These are phyloP conservation scores for Calonectria fujianensis DNA, from an alignment of 2,329 filamentous ascomycete species.

Conservation along the genomic window DNA sequence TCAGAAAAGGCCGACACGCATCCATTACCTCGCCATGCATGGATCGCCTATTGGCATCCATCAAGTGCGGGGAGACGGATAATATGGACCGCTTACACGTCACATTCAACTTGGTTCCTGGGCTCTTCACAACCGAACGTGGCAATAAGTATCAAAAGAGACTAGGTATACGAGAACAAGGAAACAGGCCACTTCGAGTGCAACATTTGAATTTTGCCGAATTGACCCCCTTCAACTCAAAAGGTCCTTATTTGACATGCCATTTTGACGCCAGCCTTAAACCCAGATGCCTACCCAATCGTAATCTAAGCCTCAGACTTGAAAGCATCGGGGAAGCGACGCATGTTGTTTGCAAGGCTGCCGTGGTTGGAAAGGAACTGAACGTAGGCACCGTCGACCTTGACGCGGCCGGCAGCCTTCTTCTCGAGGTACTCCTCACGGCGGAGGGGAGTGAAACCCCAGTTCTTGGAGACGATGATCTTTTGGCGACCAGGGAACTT, in stretches of 20 bases:
- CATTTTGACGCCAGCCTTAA: conserved; percentile 67
- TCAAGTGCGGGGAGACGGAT: conserved; percentile 18
- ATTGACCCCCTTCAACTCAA: conserved; percentile 58
- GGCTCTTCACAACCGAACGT: conserved; percentile 19
- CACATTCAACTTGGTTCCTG: conserved; percentile 15
- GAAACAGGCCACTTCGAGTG: conserved; percentile 46
- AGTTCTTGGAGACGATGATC: conserved; percentile 99
- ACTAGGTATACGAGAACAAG: conserved; percentile 36
- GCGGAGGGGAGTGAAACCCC: conserved; percentile 99
- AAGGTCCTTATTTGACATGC: conserved; percentile 64
- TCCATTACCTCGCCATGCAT: conserved; percentile 12
- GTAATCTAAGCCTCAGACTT: conserved; percentile 70
- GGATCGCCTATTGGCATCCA: neutral
- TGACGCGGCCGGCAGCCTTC: conserved; percentile 94
- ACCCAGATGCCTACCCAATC: conserved; percentile 63
- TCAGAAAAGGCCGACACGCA: neutral
- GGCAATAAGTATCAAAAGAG: conserved; percentile 31
- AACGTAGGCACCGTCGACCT: conserved; percentile 99
- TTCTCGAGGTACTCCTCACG: conserved; percentile 98
- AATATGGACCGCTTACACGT: conserved; percentile 7
- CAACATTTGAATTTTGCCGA: conserved; percentile 61
- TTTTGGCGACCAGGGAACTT: conserved; percentile 99
- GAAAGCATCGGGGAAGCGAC: conserved; percentile 96
- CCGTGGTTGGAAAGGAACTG: conserved; percentile 99
- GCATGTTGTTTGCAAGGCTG: conserved; percentile 88